Evolutionary conservation across 441 rosid genomes (phyloP).

Genomic region (Pelargonium cotyledonis): DNA sequence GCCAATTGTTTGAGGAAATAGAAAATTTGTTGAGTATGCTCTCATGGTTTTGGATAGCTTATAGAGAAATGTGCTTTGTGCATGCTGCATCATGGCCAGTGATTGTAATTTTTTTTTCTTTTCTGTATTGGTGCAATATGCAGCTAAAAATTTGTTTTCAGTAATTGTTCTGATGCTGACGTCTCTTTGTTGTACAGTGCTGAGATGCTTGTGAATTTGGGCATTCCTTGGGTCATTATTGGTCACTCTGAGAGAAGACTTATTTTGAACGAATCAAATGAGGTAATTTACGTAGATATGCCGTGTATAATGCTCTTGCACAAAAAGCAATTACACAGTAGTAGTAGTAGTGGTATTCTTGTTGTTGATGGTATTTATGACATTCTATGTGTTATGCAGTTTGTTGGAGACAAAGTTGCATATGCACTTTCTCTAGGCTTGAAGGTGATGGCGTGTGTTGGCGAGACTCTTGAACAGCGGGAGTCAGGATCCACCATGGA

Average conservation of each 20-base stretch:
- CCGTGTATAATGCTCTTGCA: too few relatives aligned
- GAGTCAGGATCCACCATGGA: conserved; percentile 58
- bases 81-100: too few relatives aligned
- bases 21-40: too few relatives aligned
- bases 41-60: too few relatives aligned
- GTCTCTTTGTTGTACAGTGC: conserved; percentile 34
- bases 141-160: too few relatives aligned
- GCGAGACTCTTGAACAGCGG: conserved; percentile 72
- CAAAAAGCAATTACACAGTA: too few relatives aligned
- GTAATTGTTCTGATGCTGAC: conserved; percentile 1
- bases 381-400: conserved; percentile 27
- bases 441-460: conserved; percentile 73
- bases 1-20: too few relatives aligned
- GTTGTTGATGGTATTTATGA: too few relatives aligned
- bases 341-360: too few relatives aligned
- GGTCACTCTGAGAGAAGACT: conserved; percentile 73
- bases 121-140: too few relatives aligned
- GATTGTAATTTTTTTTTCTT: too few relatives aligned
- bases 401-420: conserved; percentile 63
- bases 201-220: conserved; percentile 61
- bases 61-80: too few relatives aligned
- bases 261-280: conserved; percentile 46
- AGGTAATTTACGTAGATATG: conserved; percentile 23
- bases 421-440: conserved; percentile 69
- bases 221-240: conserved; percentile 66